Base-by-base conservation (phyloP, 371 early-diverging fungal genomes). In the Lichtheimia corymbifera region DNA sequence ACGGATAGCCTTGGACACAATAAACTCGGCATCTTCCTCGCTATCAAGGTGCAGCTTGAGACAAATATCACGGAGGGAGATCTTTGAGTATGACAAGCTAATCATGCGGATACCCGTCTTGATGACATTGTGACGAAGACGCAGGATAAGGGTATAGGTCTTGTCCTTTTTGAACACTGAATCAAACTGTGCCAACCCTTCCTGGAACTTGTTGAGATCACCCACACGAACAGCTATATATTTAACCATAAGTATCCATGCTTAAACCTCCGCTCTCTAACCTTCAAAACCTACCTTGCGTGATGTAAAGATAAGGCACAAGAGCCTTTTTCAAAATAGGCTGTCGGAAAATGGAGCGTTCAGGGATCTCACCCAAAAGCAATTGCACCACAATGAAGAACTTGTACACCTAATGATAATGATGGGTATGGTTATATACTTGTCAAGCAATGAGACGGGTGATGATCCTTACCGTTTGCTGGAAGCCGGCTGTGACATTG, bases 1-100 rank as follows among this genome's bases (percentile, higher is more conserved):
- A 44, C 95, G 89, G 62, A 98, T 97, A n/a, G 99, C 93, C 83
- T 98, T 98, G 59, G 95, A 91, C 4, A 98, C 96, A 74, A 98
- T 97, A 77, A 93, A 97, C 73, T 97, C 97, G 43, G 97, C 98
- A 70, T 97, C 97, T 68, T 97, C 96, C 69, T 97, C 99, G 65
- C 93, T 91, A 70, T 97, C 97, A 73, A 98, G 72, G 62, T 96
- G 95, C 62, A 98, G 83, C 77, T 96, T 96, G 67, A 95, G 76
- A 77, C 97, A 96, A 55, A 98, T 95, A 64, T 98, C 99, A 25
- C 93, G 78, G 64, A 98, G 81, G n/a, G 97, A 93, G 62, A 98
- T 97, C 57, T 93, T 91, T 18, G 96, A 94, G 76, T 98, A 98
- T 3, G 96, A 90, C 57, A 95, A 68, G 73, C 91, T 90, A 73